Conservation (phyloP, 306 rosid species). For the Hylodesmum podocarpum region DNA sequence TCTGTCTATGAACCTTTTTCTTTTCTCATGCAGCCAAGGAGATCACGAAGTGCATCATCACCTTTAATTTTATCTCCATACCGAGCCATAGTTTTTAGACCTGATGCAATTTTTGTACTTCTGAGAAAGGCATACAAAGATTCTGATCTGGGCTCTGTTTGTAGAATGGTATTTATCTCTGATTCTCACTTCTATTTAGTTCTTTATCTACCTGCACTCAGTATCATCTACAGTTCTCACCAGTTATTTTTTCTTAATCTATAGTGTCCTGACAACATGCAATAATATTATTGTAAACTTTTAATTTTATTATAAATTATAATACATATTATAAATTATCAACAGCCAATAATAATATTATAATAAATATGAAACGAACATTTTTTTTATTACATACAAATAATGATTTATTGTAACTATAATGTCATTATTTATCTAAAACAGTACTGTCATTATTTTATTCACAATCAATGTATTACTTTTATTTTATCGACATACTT, state of each 20-base stretch:
- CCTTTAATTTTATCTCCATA: slow-evolving; percentile 60
- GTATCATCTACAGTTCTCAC: not conserved
- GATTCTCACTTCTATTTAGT: not conserved
- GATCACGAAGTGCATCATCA: slow-evolving; percentile 59
- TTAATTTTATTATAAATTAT: not conserved
- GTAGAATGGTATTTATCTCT: slow-evolving; percentile 69
- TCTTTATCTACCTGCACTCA: not conserved
- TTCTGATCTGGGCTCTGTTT: slow-evolving; percentile 73
- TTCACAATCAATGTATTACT: not conserved
- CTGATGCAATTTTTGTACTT: slow-evolving; percentile 75
- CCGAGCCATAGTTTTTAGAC: slow-evolving; percentile 68
- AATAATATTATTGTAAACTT: too few species aligned
- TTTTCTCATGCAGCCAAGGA: slow-evolving; percentile 70
- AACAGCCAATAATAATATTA: not conserved
- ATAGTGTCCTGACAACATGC: not conserved
- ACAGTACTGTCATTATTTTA: not conserved
- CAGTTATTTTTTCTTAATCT: not conserved
- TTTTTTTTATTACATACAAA: not conserved
- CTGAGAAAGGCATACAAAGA: slow-evolving; percentile 88
- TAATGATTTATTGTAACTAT: not conserved
- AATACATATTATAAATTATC: not conserved
- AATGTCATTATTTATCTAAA: not conserved
- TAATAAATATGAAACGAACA: not conserved
- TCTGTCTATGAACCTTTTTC: not conserved
- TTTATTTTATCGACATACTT: too few species aligned